Evolutionary conservation across 2,329 filamentous ascomycete genomes (phyloP).

Genomic region (Oidium heveae): DNA sequence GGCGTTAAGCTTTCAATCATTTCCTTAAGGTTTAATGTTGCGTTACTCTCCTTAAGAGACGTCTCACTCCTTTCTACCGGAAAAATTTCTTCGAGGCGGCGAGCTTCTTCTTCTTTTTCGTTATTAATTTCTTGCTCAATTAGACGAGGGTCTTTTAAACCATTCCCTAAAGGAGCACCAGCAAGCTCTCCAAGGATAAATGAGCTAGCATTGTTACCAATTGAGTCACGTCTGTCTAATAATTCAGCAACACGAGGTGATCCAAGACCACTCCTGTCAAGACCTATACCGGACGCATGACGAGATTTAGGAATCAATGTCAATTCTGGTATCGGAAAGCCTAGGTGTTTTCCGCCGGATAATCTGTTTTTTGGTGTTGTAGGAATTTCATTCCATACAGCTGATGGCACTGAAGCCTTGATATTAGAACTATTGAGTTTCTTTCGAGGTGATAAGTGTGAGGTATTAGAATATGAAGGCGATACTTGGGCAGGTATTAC

Average conservation of each 20-base stretch:
- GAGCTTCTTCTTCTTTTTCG: slow-evolving; percentile 28
- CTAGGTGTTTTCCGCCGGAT: slow-evolving; percentile 25
- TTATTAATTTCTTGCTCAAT: slow-evolving; percentile 37
- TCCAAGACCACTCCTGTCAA: slow-evolving; percentile 44
- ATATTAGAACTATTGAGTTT: slow-evolving; percentile 19
- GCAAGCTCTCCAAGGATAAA: slow-evolving; percentile 30
- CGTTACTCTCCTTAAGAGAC: slow-evolving; percentile 29
- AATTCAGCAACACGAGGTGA: slow-evolving; percentile 50
- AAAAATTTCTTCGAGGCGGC: slow-evolving; percentile 24
- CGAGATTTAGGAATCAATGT: slow-evolving; percentile 35
- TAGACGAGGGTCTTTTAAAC: slow-evolving; percentile 38
- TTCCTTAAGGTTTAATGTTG: slow-evolving; percentile 42
- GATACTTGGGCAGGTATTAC: too few species aligned
- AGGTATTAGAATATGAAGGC: too few species aligned
- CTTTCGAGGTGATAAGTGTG: slow-evolving; percentile 17
- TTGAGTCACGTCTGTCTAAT: slow-evolving; percentile 44
- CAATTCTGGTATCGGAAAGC: slow-evolving; percentile 34
- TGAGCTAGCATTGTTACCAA: slow-evolving; percentile 36
- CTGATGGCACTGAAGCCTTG: slow-evolving; percentile 12
- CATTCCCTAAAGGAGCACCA: slow-evolving; percentile 21
- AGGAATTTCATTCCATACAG: slow-evolving; percentile 15
- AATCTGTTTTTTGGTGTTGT: slow-evolving; percentile 23
- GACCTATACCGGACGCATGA: slow-evolving; percentile 39
- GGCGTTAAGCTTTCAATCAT: slow-evolving; percentile 59
- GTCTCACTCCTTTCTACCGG: slow-evolving; percentile 29